phyloP scores from a whole-genome alignment of 768 basidiomycete species.

The Hygrophorus russula region DNA sequence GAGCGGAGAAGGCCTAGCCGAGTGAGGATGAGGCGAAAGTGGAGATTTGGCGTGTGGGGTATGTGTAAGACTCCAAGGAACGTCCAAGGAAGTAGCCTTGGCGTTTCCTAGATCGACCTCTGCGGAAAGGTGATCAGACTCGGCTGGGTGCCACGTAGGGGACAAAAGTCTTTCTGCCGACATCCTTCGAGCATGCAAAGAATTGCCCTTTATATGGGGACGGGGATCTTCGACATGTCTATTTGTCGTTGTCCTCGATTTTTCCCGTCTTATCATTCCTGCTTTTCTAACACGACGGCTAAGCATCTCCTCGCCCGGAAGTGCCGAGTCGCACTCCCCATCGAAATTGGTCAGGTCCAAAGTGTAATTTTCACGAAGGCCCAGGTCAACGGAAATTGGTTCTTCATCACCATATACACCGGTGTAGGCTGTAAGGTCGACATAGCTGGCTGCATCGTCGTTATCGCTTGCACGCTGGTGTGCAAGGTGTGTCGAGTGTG shows the following conservation, averaged over 20 bases:
- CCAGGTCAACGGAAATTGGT: slow-evolving; percentile 10
- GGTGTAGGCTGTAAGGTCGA: slow-evolving; percentile 31
- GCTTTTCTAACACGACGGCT: slow-evolving; percentile 44
- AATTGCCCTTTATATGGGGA: neutral
- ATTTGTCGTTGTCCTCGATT: slow-evolving; percentile 6
- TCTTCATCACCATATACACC: slow-evolving; percentile 23
- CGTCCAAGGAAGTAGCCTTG: no score
- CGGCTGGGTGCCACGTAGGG: neutral
- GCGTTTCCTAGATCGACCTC: no score
- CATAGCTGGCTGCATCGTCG: slow-evolving; percentile 1
- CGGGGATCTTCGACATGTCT: slow-evolving; percentile 1
- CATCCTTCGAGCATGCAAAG: neutral
- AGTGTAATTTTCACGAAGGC: slow-evolving; percentile 34
- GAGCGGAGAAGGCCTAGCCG: no score
- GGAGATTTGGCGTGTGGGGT: no score
- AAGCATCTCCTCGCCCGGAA: slow-evolving; percentile 47
- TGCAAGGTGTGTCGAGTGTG: slow-evolving; percentile 1
- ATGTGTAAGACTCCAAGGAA: no score
- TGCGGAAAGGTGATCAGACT: no score
- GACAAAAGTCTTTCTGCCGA: neutral
- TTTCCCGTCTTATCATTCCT: slow-evolving; percentile 45
- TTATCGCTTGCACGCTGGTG: neutral
- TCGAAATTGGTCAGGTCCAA: slow-evolving; percentile 71
- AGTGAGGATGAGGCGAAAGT: no score
- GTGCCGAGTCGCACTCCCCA: slow-evolving; percentile 51